phyloP scores from a whole-genome alignment of 805 yeast species.

The Kodamaea kakaduensis region DNA sequence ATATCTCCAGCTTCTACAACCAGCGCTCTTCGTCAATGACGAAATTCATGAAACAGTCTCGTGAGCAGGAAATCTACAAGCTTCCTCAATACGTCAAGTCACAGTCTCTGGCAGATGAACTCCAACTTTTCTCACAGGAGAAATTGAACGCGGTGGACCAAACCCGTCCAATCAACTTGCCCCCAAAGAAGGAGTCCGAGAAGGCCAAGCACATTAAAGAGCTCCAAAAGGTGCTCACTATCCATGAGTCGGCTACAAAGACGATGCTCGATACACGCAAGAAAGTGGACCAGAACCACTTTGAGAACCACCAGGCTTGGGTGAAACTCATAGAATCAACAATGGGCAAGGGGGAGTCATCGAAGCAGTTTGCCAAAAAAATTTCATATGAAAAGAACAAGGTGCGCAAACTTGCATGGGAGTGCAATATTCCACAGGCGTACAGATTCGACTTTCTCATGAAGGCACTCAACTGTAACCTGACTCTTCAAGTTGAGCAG shows the following conservation, averaged over 20 bases:
- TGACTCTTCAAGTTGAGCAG: conserved; percentile 15
- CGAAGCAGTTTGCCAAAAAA: conserved; percentile 22
- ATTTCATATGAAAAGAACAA: conserved; percentile 25
- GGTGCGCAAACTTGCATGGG: conserved; percentile 37
- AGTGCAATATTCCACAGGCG: conserved; percentile 26
- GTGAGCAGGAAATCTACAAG: conserved; percentile 33
- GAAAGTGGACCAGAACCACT: conserved; percentile 16
- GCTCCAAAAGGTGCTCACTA: conserved; percentile 43
- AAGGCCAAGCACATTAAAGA: conserved; percentile 53
- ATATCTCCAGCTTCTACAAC: conserved; percentile 34
- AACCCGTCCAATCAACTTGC: conserved; percentile 68
- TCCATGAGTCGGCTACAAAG: conserved; percentile 32
- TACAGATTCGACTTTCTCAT: conserved; percentile 27
- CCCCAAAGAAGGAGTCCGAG: conserved; percentile 58
- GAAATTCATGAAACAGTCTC: conserved; percentile 25
- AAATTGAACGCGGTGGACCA: conserved; percentile 52
- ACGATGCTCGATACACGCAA: conserved; percentile 18
- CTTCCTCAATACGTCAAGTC: conserved; percentile 37
- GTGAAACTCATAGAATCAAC: conserved; percentile 18
- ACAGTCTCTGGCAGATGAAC: conserved; percentile 52
- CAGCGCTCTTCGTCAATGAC: conserved; percentile 34
- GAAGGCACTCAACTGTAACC: conserved; percentile 19
- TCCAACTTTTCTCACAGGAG: conserved; percentile 56
- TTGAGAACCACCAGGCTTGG: conserved; percentile 28
- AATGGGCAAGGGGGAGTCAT: conserved; percentile 10